A percentile compares a stretch with the other conserved stretches of the same genome.
Evolutionary conservation across 2,329 filamentous ascomycete species (phyloP).

Genomic region (Fusarium azukiicola): DNA sequence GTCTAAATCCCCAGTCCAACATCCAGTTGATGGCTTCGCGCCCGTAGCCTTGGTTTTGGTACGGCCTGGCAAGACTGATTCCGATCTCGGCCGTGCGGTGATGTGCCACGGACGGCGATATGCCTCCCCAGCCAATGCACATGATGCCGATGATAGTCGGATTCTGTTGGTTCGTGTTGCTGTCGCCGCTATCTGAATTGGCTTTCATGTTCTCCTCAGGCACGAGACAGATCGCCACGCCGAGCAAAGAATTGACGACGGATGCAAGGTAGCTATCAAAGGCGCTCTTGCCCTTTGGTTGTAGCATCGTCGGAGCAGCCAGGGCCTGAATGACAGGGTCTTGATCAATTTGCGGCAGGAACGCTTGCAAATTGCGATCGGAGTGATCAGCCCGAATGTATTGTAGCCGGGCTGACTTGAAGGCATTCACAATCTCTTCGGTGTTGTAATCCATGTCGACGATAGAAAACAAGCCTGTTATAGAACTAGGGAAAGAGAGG

Average conservation of each 20-base stretch:
- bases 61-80: slow-evolving; percentile 59
- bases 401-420: slow-evolving; percentile 32
- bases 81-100: slow-evolving; percentile 55
- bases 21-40: slow-evolving; percentile 70
- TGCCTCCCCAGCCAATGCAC: slow-evolving; percentile 38
- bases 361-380: slow-evolving; percentile 26
- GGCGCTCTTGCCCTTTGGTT: slow-evolving; percentile 30
- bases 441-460: slow-evolving; percentile 27
- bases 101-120: slow-evolving; percentile 22
- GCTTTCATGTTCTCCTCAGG: slow-evolving; percentile 18
- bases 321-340: slow-evolving; percentile 36
- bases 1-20: slow-evolving; percentile 68
- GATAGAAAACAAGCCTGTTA: background rate
- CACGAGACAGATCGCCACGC: slow-evolving; percentile 34
- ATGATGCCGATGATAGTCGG: slow-evolving; percentile 41
- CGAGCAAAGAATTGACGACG: slow-evolving; percentile 31
- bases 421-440: slow-evolving; percentile 32
- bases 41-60: slow-evolving; percentile 68
- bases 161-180: background rate
- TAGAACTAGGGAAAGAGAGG: accelerated
- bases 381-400: slow-evolving; percentile 35
- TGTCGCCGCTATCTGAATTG: background rate
- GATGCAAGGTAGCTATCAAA: slow-evolving; percentile 32
- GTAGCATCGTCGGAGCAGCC: slow-evolving; percentile 22
- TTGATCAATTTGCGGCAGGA: slow-evolving; percentile 33